A percentile compares a stretch with the other conserved stretches of the same genome.
Evolutionary conservation across 768 basidiomycete species (phyloP).

Genomic region (Suillus lakei): DNA sequence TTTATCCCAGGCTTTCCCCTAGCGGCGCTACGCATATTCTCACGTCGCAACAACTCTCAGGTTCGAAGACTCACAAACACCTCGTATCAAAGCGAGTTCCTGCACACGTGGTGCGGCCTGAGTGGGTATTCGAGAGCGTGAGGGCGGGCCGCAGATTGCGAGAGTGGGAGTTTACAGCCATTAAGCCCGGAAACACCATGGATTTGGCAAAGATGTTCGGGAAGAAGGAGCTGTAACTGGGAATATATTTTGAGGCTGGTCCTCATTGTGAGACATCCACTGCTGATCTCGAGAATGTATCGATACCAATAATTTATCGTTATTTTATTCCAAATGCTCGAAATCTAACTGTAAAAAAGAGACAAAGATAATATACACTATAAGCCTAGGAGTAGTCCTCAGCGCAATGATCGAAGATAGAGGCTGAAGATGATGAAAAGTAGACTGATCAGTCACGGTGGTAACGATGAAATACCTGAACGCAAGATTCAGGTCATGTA

Average conservation of each 20-base stretch:
- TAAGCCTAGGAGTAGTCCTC: background rate
- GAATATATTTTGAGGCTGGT: background rate
- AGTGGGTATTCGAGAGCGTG: conserved; percentile 78
- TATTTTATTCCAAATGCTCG: conserved; percentile 1
- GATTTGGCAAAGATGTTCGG: conserved; percentile 45
- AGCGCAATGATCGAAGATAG: background rate
- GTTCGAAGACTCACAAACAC: conserved; percentile 70
- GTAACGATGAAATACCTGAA: background rate
- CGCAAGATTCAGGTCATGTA: background rate
- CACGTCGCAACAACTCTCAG: conserved; percentile 73
- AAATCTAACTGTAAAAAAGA: background rate
- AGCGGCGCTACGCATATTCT: conserved; percentile 80
- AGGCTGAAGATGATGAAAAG: background rate
- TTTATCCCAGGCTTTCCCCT: conserved; percentile 48
- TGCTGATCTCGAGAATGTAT: conserved; percentile 1
- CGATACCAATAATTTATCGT: background rate
- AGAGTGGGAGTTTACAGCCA: conserved; percentile 63
- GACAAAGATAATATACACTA: background rate
- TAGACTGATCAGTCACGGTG: too few relatives aligned
- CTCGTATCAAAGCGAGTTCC: conserved; percentile 56
- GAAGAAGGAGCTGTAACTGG: background rate
- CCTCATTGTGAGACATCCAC: background rate
- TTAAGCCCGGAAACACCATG: conserved; percentile 43
- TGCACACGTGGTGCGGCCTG: conserved; percentile 70
- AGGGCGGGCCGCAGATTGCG: conserved; percentile 58